phyloP scores from a whole-genome alignment of 306 rosid species.

The Rosa multiflora region DNA sequence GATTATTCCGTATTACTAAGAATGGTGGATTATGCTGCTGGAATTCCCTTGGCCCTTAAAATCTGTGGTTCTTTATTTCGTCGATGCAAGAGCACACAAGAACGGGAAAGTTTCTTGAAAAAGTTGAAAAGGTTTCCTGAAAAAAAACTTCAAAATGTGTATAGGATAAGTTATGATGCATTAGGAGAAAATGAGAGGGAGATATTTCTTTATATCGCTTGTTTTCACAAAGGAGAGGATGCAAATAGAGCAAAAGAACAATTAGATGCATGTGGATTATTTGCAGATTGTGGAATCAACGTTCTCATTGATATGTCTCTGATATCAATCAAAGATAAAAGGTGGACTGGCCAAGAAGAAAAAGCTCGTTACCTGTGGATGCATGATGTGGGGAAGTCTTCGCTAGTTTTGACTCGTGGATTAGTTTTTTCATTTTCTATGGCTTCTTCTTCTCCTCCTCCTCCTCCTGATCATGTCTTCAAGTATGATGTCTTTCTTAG shows the following conservation, averaged over 20 bases:
- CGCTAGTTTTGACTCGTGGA: too few relatives aligned
- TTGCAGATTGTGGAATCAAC: constrained; percentile 30
- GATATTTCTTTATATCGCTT: constrained; percentile 29
- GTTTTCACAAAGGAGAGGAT: constrained; percentile 41
- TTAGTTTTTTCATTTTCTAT: too few relatives aligned
- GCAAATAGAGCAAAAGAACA: constrained; percentile 8
- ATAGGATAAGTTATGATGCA: constrained; percentile 21
- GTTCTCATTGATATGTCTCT: constrained; percentile 36
- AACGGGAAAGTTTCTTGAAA: background rate
- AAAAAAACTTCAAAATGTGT: background rate
- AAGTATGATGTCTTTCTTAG: too few relatives aligned
- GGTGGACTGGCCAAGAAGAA: too few relatives aligned
- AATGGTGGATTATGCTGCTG: constrained; percentile 7
- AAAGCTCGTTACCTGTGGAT: background rate
- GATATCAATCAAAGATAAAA: background rate
- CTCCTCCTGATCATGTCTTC: too few relatives aligned
- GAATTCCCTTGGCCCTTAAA: constrained; percentile 4
- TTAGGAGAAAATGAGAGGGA: constrained; percentile 21
- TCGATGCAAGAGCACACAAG: background rate
- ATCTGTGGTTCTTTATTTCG: background rate
- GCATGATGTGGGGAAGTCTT: too few relatives aligned
- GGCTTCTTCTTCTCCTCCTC: too few relatives aligned
- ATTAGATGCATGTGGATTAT: constrained; percentile 19
- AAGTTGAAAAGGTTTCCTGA: background rate
- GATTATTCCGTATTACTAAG: background rate